These are phyloP conservation scores for Tolypocladium tundrense DNA, from an alignment of 2,329 filamentous ascomycete species.

Conservation along the genomic window DNA sequence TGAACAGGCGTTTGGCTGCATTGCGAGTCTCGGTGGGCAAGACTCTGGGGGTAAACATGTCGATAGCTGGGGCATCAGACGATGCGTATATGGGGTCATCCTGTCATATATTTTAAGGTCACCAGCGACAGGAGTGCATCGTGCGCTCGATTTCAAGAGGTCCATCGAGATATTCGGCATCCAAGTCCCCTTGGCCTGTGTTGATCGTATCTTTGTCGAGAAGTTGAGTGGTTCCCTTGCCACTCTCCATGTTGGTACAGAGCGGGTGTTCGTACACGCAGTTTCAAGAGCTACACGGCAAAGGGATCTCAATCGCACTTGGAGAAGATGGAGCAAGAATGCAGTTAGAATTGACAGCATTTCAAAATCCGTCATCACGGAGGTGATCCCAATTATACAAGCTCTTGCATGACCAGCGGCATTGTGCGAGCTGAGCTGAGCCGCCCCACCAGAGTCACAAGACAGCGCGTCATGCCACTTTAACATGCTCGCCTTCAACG, in stretches of 20 bases:
- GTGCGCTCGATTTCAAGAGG: neutral
- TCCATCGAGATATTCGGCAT: neutral
- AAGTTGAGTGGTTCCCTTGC: too few relatives aligned
- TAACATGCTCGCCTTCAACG: neutral
- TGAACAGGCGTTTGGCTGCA: neutral
- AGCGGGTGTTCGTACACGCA: too few relatives aligned
- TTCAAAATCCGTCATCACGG: too few relatives aligned
- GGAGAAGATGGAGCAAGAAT: too few relatives aligned
- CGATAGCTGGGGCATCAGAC: neutral
- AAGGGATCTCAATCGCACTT: too few relatives aligned
- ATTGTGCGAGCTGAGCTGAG: neutral
- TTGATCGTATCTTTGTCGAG: neutral
- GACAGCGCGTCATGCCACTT: conserved; percentile 3
- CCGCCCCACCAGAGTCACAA: conserved; percentile 1
- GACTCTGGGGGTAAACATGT: neutral
- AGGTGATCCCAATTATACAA: neutral
- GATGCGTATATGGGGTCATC: neutral
- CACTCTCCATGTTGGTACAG: too few relatives aligned
- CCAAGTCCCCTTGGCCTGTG: neutral
- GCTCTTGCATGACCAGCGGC: too few relatives aligned
- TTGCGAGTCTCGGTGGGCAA: neutral
- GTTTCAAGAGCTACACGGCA: too few relatives aligned
- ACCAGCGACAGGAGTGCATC: neutral
- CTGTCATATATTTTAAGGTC: neutral
- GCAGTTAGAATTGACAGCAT: too few relatives aligned